A percentile compares a stretch with the other conserved stretches of the same genome.
Evolutionary conservation across 768 basidiomycete species (phyloP).

Genomic region (Phylloporus sp.): DNA sequence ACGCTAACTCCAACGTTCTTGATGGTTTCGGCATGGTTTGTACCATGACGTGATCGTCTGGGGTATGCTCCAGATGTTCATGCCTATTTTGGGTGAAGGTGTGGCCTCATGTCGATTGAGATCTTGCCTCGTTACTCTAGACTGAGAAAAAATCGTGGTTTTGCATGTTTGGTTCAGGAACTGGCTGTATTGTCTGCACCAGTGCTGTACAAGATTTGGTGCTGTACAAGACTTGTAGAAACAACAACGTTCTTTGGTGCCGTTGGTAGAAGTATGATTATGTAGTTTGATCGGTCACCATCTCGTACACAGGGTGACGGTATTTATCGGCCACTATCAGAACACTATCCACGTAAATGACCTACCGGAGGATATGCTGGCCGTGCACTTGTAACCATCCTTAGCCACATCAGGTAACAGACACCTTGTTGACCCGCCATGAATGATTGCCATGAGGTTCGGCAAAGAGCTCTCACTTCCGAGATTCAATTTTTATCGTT

Average conservation of each 20-base stretch:
- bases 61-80: background rate
- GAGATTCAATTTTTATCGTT: background rate
- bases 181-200: background rate
- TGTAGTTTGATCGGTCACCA: too few species aligned
- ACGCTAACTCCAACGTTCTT: background rate
- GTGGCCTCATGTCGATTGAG: background rate
- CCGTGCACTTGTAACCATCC: background rate
- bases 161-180: too few species aligned
- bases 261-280: background rate
- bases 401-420: background rate
- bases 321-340: too few species aligned
- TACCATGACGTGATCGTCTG: background rate
- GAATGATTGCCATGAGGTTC: conserved; percentile 14
- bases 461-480: conserved; percentile 7
- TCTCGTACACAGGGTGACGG: too few species aligned
- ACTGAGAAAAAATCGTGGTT: too few species aligned
- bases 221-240: background rate
- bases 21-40: background rate
- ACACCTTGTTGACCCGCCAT: background rate
- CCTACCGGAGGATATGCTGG: background rate
- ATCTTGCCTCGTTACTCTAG: background rate
- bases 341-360: background rate
- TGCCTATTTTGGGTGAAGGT: background rate
- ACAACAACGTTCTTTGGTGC: background rate
- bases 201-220: background rate